Conservation (phyloP, 2,329 filamentous ascomycete species). For the Talaromyces sp. region DNA sequence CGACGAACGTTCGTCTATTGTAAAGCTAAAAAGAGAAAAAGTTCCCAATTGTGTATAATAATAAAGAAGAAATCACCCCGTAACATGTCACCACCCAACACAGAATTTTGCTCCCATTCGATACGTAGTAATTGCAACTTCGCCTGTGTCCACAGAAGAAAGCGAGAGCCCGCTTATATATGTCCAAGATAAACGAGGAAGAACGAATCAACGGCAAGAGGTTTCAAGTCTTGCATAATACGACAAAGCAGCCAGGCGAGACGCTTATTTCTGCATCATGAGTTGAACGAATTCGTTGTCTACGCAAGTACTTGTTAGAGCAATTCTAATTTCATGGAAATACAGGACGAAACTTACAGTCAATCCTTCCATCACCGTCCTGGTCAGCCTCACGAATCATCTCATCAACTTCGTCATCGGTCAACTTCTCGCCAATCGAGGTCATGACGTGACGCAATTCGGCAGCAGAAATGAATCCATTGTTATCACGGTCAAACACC, state of each 20-base stretch:
- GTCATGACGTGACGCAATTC: slow-evolving; percentile 90
- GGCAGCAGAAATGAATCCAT: slow-evolving; percentile 84
- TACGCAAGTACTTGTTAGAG: slow-evolving; percentile 34
- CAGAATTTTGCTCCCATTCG: slow-evolving; percentile 3
- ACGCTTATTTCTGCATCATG: slow-evolving; percentile 86
- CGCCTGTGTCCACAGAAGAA: slow-evolving; percentile 1
- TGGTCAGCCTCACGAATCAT: slow-evolving; percentile 92
- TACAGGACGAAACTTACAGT: slow-evolving; percentile 58
- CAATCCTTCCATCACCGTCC: slow-evolving; percentile 82
- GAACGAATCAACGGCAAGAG: slow-evolving; percentile 22
- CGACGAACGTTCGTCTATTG: not conserved
- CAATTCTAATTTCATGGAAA: not conserved
- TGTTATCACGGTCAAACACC: slow-evolving; percentile 87
- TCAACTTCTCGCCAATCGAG: slow-evolving; percentile 86
- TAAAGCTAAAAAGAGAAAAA: slow-evolving; percentile 2
- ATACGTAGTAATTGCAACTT: not conserved
- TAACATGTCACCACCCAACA: not conserved
- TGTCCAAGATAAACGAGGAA: slow-evolving; percentile 15
- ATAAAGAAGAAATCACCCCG: not conserved
- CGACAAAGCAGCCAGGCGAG: slow-evolving; percentile 20
- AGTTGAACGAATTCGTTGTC: slow-evolving; percentile 92
- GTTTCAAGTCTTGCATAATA: slow-evolving; percentile 18
- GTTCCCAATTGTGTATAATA: slow-evolving; percentile 4
- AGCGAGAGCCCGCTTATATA: slow-evolving; percentile 14
- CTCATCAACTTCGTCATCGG: slow-evolving; percentile 86